Conservation (phyloP, 2,329 filamentous ascomycete species). For the Penicillium capsulatum region DNA sequence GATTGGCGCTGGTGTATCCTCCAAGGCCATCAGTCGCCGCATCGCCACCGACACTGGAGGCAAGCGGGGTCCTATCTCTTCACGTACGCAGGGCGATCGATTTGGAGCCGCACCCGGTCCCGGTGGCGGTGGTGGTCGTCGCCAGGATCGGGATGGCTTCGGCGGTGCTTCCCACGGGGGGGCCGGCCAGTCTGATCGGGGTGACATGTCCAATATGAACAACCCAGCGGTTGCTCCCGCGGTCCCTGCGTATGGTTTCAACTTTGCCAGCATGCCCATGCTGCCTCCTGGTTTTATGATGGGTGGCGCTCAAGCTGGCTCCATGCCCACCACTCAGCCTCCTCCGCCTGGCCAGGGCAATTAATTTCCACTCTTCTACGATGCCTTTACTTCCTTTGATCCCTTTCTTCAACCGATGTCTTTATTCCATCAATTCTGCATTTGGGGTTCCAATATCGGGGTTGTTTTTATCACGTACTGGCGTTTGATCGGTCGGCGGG, state of each 20-base stretch:
- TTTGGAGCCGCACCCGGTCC: constrained; percentile 14
- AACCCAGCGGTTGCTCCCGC: constrained; percentile 51
- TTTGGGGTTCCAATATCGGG: constrained; percentile 4
- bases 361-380: constrained; percentile 10
- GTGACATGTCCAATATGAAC: constrained; percentile 36
- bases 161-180: constrained; percentile 18
- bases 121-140: constrained; percentile 14
- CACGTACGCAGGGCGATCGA: constrained; percentile 35
- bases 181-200: constrained; percentile 31
- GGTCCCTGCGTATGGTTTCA: constrained; percentile 54
- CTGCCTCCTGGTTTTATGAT: constrained; percentile 48
- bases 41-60: constrained; percentile 51
- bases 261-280: constrained; percentile 48
- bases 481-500: constrained; percentile 8
- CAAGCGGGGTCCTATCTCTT: constrained; percentile 47
- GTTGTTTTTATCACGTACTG: neutral
- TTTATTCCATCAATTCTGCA: constrained; percentile 10
- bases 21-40: constrained; percentile 62
- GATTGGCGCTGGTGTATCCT: constrained; percentile 94
- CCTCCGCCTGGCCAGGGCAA: constrained; percentile 38
- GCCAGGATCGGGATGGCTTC: constrained; percentile 34
- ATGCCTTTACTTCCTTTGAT: constrained; percentile 1
- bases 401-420: constrained; percentile 12
- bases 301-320: constrained; percentile 34
- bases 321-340: constrained; percentile 32